phyloP scores from a whole-genome alignment of 2,329 filamentous ascomycete species.

The Colletotrichum tropicicola region DNA sequence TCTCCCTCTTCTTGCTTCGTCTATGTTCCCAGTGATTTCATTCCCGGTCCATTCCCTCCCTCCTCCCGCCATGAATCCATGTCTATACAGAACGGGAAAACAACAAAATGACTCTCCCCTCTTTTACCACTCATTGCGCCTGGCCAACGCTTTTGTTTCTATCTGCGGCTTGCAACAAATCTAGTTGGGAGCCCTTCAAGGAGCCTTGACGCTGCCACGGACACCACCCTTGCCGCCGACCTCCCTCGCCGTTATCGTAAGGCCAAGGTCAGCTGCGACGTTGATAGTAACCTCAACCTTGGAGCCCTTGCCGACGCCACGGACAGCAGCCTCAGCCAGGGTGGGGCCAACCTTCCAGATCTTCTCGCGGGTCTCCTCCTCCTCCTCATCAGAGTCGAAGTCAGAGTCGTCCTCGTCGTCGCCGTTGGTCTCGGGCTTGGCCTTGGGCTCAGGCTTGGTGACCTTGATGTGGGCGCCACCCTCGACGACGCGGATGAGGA shows the following conservation, averaged over 20 bases:
- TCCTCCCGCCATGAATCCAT: slow-evolving; percentile 1
- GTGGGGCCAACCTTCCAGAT: slow-evolving; percentile 87
- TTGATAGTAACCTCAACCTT: slow-evolving; percentile 97
- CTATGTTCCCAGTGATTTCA: slow-evolving; percentile 19
- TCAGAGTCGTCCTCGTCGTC: slow-evolving; percentile 73
- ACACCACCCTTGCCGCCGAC: slow-evolving; percentile 89
- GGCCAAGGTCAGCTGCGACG: slow-evolving; percentile 79
- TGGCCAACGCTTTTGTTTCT: background rate
- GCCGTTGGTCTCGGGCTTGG: slow-evolving; percentile 73
- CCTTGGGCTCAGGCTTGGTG: slow-evolving; percentile 84
- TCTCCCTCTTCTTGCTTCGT: slow-evolving; percentile 5
- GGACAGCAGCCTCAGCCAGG: slow-evolving; percentile 87
- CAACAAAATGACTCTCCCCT: background rate
- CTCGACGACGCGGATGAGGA: slow-evolving; percentile 89
- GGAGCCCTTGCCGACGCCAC: slow-evolving; percentile 83
- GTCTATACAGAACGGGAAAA: slow-evolving; percentile 11
- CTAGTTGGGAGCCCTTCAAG: slow-evolving; percentile 19
- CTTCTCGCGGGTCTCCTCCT: slow-evolving; percentile 88
- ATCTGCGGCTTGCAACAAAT: background rate
- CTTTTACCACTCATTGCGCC: slow-evolving; percentile 14
- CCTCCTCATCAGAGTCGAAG: slow-evolving; percentile 73
- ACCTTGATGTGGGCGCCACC: slow-evolving; percentile 92
- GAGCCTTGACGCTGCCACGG: slow-evolving; percentile 63
- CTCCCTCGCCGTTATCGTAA: slow-evolving; percentile 85
- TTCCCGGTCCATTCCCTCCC: slow-evolving; percentile 1